Evolutionary conservation across 1,139 yeast genomes (phyloP), one percentile per base, ranked within the genome.

Genomic region (Taphrina flavorubra): DNA sequence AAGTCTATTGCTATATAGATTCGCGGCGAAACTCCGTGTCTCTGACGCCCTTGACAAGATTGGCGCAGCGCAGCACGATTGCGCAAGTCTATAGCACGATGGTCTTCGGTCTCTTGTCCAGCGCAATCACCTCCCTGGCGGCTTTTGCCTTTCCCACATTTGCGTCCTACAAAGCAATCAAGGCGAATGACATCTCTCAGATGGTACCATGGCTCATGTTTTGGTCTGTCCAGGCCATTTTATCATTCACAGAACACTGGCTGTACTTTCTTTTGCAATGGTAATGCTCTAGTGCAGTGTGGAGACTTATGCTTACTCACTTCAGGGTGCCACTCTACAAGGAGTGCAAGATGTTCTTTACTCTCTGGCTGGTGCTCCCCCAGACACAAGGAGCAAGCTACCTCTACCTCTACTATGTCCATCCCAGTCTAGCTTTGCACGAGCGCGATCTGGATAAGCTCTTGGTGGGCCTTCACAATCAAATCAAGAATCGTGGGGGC

Each of bases 181-280:
- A 83, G 71, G 79, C 79, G 65, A 81, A 82, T 73, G 82, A 82
- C 71, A 75, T 81, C 69, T 74, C 83, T 31, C 76, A 81, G 14
- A 76, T 84, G 53, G 85, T 85, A 68, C 85, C 86, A 72, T 86
- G 89, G 89, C 79, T 85, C 62, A 82, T 85, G 73, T 86, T 84
- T 77, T 86, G 89, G 89, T 82, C 85, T 31, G 86, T 85, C 1
- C 75, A 80, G 68, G 85, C 84, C 11, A 75, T 81, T 31, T 77
- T 79, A 44, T 77, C 79, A 25, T 74, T 81, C n/a, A 76, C 77
- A 3, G 87, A 85, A 74, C 74, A 80, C 20, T 74, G 82, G 20
- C 74, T 84, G 36, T 80, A 82, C 37, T 76, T 85, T 37, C 73
- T 79, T 49, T 77, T 79, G 37, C 68, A 77, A 64, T 72, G 73